These are phyloP conservation scores for Trichoderma lentiforme DNA, from an alignment of 2,329 filamentous ascomycete genomes.

Conservation along the genomic window DNA sequence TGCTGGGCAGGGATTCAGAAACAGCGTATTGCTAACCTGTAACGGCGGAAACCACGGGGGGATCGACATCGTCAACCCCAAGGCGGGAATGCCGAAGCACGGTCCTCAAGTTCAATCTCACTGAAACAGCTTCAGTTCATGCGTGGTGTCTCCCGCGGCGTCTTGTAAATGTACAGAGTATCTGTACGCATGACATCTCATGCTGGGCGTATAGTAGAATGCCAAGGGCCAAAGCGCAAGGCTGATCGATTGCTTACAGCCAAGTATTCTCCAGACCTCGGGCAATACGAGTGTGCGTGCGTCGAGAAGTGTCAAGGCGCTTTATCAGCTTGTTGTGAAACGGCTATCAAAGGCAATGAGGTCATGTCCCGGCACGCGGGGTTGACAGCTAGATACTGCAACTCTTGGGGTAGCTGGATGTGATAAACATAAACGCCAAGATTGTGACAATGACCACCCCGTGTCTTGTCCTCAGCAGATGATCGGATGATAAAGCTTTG, in stretches of 20 bases:
- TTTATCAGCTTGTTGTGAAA: background rate
- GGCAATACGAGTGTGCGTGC: background rate
- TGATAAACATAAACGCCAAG: constrained; percentile 12
- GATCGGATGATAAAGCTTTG: constrained; percentile 8
- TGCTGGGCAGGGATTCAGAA: background rate
- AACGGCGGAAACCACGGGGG: background rate
- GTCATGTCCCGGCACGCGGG: background rate
- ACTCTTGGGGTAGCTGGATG: background rate
- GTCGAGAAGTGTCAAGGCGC: background rate
- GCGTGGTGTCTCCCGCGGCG: background rate
- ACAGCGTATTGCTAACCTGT: background rate
- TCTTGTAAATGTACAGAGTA: background rate
- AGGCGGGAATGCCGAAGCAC: background rate
- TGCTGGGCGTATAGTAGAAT: background rate
- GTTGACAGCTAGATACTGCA: background rate
- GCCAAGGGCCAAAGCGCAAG: background rate
- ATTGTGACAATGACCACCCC: background rate
- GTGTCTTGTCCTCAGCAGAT: constrained; percentile 14
- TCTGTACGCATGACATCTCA: background rate
- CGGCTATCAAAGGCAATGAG: background rate
- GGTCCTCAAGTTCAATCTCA: background rate
- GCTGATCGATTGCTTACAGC: background rate
- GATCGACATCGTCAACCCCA: background rate
- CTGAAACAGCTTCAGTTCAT: constrained; percentile 14
- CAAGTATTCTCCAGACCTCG: background rate